These are phyloP conservation scores for Pichia membranifaciens DNA, from an alignment of 805 yeast genomes.

Conservation along the genomic window DNA sequence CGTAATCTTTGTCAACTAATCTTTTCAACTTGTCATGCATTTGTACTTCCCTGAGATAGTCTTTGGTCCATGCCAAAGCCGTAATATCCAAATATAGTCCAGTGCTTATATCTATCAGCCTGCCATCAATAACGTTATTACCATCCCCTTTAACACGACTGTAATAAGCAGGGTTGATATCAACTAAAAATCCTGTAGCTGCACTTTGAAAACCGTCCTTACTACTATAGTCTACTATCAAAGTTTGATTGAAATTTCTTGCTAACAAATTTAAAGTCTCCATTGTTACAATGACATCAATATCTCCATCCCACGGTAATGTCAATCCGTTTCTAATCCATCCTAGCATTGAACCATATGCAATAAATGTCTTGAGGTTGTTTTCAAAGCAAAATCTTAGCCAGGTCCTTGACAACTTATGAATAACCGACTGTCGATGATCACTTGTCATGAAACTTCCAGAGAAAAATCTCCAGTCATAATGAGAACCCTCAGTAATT, in stretches of 20 bases:
- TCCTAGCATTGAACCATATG: constrained; percentile 58
- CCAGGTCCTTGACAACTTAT: constrained; percentile 49
- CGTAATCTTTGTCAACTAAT: constrained; percentile 17
- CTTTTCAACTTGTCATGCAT: constrained; percentile 7
- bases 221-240: constrained; percentile 37
- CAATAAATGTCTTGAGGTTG: constrained; percentile 51
- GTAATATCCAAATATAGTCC: constrained; percentile 43
- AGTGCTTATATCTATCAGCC: constrained; percentile 46
- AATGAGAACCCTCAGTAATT: constrained; percentile 35
- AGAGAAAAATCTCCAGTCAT: constrained; percentile 43
- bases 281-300: constrained; percentile 57
- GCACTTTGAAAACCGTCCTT: constrained; percentile 22
- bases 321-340: constrained; percentile 56
- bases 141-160: constrained; percentile 39
- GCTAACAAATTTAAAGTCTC: constrained; percentile 39
- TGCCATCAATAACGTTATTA: constrained; percentile 47
- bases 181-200: constrained; percentile 29
- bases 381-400: constrained; percentile 41
- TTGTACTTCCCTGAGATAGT: constrained; percentile 10
- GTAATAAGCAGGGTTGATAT: constrained; percentile 31
- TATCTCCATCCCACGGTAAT: constrained; percentile 58
- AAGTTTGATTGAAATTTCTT: constrained; percentile 41
- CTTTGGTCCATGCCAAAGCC: constrained; percentile 27
- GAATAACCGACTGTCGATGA: constrained; percentile 31
- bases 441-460: constrained; percentile 19